A percentile compares a stretch with the other conserved stretches of the same genome.
These are phyloP conservation scores for Olyra latifolia DNA, from an alignment of 176 grass and related monocot species.

Conservation along the genomic window DNA sequence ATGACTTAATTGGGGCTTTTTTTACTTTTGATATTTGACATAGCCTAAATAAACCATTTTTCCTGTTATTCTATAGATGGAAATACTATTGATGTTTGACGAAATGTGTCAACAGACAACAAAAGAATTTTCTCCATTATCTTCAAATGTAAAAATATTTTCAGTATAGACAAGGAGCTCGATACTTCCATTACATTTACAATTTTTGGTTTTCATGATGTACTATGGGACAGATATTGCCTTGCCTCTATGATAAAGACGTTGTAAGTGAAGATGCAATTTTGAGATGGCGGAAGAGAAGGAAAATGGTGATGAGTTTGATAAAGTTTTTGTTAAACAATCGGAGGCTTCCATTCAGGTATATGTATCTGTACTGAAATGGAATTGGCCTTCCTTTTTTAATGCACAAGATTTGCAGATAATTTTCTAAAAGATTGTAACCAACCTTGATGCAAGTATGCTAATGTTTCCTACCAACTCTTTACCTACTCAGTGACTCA, in stretches of 20 bases:
- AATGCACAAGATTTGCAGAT: conserved; percentile 76
- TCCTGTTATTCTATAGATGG: conserved; percentile 61
- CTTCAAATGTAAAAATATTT: conserved; percentile 49
- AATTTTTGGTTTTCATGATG: conserved; percentile 22
- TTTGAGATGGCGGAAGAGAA: conserved; percentile 85
- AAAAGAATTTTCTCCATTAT: conserved; percentile 70
- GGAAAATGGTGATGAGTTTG: no score
- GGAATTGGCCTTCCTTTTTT: no score
- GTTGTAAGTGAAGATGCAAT: conserved; percentile 80
- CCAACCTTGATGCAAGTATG: background rate
- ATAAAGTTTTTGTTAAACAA: no score
- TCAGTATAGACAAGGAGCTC: background rate
- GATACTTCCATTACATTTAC: background rate
- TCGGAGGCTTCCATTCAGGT: no score
- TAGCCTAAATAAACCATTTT: conserved; percentile 17
- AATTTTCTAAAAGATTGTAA: background rate
- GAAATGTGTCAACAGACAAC: conserved; percentile 86
- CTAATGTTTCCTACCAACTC: background rate
- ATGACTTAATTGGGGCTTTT: background rate
- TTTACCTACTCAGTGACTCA: conserved; percentile 58
- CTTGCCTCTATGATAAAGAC: conserved; percentile 65
- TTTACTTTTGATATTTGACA: conserved; percentile 7
- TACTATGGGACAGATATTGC: conserved; percentile 52
- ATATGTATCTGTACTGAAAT: no score
- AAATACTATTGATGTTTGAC: conserved; percentile 95